Base-by-base conservation (phyloP, 352 stramenopile genomes). In the Phytophthora vignae region DNA sequence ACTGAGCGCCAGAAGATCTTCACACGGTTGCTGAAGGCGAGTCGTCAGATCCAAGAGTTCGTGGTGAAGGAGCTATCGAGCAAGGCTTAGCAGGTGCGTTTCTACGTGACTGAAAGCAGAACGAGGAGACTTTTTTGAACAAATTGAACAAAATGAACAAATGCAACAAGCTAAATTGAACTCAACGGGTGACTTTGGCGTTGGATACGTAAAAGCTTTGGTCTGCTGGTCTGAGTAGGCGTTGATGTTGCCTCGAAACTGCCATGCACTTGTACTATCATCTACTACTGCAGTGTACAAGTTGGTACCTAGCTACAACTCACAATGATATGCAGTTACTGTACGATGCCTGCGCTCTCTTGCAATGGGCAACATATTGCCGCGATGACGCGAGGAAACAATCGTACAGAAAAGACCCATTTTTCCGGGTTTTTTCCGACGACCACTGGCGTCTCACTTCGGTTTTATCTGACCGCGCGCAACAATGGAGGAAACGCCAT, bases 1-100 rank as follows among this genome's bases (percentile, higher is more conserved):
- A 60, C 63, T 2, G 55, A 69, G 48, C 50, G 67, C 4, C 42
- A 60, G 19, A 67, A 73, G 38, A 66, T 77, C 25, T 67, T 79
- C 67, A 74, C 59, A 55, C 67, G 58, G 25, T 21, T 81, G 6
- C 69, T 81, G 59, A 76, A 77, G 50, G 74, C 72, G 55, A 79
- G 62, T 56, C 55, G 25, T 19, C 44, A 74, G 1, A 70, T 81
- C 21, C 74, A 73, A 33, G 31, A 17, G 6, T 19, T 64, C 6
- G 68, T 69, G 15, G 44, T 17, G 10, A 60, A 69, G 21, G 59
- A 64, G 44, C 31, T 63, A 6, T n/a, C 31, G 4, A 57, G 27
- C 1, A 61, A 44, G 33, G 19, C 10, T n/a, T 53, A 60, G 33
- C 15, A 40, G 25, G 25, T 27, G 25, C 25, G 25, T 27, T 27